Evolutionary conservation across 108 stramenopile genomes (phyloP).

Genomic region (Ochromonas danica): DNA sequence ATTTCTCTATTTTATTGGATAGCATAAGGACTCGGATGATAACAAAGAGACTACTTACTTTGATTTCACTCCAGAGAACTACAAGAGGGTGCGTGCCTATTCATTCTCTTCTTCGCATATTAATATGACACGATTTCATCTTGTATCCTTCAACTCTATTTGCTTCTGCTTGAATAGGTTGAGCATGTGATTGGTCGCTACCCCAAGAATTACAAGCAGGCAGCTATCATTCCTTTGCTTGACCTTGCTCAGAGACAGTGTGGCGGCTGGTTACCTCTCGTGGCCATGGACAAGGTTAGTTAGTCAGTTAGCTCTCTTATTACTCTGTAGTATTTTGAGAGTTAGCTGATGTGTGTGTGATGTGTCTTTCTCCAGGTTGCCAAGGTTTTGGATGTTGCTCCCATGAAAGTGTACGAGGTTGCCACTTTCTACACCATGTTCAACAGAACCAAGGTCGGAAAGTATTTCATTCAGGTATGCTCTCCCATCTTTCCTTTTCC

Average conservation of each 20-base stretch:
- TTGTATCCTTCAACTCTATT: neutral
- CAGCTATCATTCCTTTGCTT: slow-evolving; percentile 63
- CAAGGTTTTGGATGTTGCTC: slow-evolving; percentile 77
- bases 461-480: slow-evolving; percentile 82
- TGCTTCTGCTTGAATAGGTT: neutral
- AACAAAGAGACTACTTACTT: slow-evolving; percentile 83
- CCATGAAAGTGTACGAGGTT: slow-evolving; percentile 94
- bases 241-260: slow-evolving; percentile 67
- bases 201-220: slow-evolving; percentile 95
- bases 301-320: too few species aligned
- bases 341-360: too few species aligned
- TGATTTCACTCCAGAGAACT: slow-evolving; percentile 92
- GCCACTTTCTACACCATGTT: slow-evolving; percentile 99
- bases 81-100: slow-evolving; percentile 66
- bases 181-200: slow-evolving; percentile 52
- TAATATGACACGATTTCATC: neutral
- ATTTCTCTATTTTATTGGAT: neutral
- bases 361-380: slow-evolving; percentile 56
- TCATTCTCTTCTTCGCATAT: neutral
- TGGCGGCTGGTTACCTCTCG: slow-evolving; percentile 95
- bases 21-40: slow-evolving; percentile 90
- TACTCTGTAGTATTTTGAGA: too few species aligned
- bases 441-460: slow-evolving; percentile 97
- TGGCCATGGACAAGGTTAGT: slow-evolving; percentile 94
- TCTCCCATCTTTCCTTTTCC: neutral